Percentiles rank a stretch among this genome's conserved stretches.
Conservation (phyloP, 2,329 filamentous ascomycete species). For the Fusarium odoratissimum region DNA sequence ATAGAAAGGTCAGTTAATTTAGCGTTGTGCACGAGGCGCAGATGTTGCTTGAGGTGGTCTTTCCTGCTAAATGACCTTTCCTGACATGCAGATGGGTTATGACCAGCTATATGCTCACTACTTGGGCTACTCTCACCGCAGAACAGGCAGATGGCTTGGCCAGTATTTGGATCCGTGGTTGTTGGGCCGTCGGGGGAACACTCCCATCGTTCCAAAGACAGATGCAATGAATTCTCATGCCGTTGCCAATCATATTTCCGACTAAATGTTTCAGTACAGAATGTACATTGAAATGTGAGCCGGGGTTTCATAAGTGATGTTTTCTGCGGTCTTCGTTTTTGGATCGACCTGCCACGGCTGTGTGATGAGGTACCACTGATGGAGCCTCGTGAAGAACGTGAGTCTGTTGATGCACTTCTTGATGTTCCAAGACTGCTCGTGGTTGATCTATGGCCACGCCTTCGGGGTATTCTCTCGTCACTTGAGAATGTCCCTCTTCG, state of each 20-base stretch:
- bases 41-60: constrained; percentile 57
- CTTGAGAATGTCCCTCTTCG: constrained; percentile 24
- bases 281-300: constrained; percentile 55
- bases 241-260: constrained; percentile 60
- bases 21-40: constrained; percentile 55
- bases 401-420: constrained; percentile 32
- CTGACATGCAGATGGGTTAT: constrained; percentile 59
- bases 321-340: constrained; percentile 12
- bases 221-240: constrained; percentile 61
- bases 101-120: constrained; percentile 48
- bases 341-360: constrained; percentile 13
- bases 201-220: constrained; percentile 59
- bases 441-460: constrained; percentile 22
- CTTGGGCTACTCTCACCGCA: constrained; percentile 50
- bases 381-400: constrained; percentile 23
- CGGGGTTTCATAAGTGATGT: constrained; percentile 14
- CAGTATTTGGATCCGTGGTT: constrained; percentile 51
- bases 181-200: constrained; percentile 52
- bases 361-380: constrained; percentile 20
- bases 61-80: constrained; percentile 60
- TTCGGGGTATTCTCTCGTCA: constrained; percentile 13
- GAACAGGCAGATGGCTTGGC: constrained; percentile 49
- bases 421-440: constrained; percentile 32
- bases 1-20: constrained; percentile 48
- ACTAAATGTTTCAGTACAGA: constrained; percentile 58